These are phyloP conservation scores for Wickerhamiella cacticola DNA, from an alignment of 805 yeast species.

Conservation along the genomic window DNA sequence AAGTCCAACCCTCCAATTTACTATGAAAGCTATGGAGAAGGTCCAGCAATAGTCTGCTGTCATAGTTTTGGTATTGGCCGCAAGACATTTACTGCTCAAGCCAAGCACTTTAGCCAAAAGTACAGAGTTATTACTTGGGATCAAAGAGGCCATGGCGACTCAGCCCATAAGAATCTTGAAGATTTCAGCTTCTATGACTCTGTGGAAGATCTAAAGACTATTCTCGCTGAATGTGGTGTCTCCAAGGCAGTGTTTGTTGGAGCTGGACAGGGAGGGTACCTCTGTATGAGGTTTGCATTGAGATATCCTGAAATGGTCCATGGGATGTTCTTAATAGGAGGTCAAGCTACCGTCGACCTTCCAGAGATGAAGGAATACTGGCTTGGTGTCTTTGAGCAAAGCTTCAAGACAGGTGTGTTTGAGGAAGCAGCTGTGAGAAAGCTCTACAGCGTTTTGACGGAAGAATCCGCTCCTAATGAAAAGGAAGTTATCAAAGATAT, in stretches of 20 bases:
- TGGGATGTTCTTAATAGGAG: background rate
- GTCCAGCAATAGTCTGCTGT: background rate
- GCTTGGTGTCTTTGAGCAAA: background rate
- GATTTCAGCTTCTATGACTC: background rate
- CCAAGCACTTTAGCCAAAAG: background rate
- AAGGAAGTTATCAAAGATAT: background rate
- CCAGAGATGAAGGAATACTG: conserved; percentile 5
- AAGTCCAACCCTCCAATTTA: background rate
- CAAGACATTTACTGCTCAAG: background rate
- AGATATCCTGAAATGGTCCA: background rate
- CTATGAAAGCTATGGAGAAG: background rate
- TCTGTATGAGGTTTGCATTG: background rate
- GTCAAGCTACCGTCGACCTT: background rate
- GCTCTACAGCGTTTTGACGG: background rate
- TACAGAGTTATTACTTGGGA: background rate
- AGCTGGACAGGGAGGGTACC: background rate
- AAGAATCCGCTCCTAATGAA: background rate
- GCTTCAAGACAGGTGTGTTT: background rate
- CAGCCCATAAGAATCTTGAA: background rate
- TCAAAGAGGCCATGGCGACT: background rate
- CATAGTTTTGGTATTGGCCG: background rate
- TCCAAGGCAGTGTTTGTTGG: background rate
- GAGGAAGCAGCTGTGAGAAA: background rate
- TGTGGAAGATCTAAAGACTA: background rate
- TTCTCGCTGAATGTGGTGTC: background rate